Percentiles rank a stretch among this genome's conserved stretches.
phyloP scores from a whole-genome alignment of 1,139 yeast species.

The Candida sojae region DNA sequence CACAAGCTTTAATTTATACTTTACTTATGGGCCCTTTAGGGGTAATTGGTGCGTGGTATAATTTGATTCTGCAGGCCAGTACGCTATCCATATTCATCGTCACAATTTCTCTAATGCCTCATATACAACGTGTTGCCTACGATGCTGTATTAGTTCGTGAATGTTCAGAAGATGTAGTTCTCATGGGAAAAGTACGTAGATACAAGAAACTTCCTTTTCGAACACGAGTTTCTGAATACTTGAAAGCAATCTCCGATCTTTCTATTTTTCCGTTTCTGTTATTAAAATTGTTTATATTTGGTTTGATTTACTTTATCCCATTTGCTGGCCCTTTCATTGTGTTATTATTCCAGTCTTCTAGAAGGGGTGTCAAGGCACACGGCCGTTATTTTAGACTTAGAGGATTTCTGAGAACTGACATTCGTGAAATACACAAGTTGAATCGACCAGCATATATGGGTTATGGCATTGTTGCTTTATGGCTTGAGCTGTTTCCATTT shows the following conservation, averaged over 20 bases:
- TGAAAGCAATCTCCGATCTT: slow-evolving; percentile 26
- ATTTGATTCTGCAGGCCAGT: slow-evolving; percentile 54
- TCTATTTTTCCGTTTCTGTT: slow-evolving; percentile 27
- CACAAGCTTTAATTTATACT: slow-evolving; percentile 46
- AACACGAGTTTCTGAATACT: slow-evolving; percentile 24
- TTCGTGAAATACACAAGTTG: slow-evolving; percentile 26
- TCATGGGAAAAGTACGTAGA: slow-evolving; percentile 41
- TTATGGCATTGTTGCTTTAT: slow-evolving; percentile 61
- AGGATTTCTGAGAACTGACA: slow-evolving; percentile 48
- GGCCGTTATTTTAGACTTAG: slow-evolving; percentile 62
- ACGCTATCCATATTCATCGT: slow-evolving; percentile 53
- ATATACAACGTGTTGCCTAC: slow-evolving; percentile 55
- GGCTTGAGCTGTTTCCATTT: slow-evolving; percentile 63
- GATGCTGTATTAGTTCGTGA: slow-evolving; percentile 57
- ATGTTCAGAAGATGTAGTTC: slow-evolving; percentile 47
- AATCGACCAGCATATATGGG: slow-evolving; percentile 39
- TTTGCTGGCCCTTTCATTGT: slow-evolving; percentile 60
- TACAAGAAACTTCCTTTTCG: slow-evolving; percentile 28
- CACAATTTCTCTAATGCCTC: slow-evolving; percentile 55
- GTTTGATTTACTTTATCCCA: slow-evolving; percentile 56
- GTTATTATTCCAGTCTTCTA: slow-evolving; percentile 57
- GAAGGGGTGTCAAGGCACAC: slow-evolving; percentile 58
- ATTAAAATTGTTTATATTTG: slow-evolving; percentile 27
- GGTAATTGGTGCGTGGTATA: slow-evolving; percentile 52
- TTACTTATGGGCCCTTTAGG: slow-evolving; percentile 60